These are phyloP conservation scores for Cicer bijugum DNA, from an alignment of 306 rosid species.

Conservation along the genomic window DNA sequence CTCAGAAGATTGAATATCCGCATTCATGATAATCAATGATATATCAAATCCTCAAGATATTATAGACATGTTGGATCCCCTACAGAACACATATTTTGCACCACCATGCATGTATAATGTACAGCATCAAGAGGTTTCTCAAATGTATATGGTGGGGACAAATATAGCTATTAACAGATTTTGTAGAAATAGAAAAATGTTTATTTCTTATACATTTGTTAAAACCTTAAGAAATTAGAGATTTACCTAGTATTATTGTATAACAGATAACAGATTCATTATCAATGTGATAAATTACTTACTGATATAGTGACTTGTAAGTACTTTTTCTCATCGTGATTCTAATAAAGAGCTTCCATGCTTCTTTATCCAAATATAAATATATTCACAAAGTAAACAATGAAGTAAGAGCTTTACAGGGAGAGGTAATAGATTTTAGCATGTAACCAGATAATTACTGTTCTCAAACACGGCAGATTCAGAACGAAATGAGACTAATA, in stretches of 20 bases:
- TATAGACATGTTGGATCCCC: too few species aligned
- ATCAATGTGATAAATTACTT: slow-evolving; percentile 5
- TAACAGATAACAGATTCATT: slow-evolving; percentile 4
- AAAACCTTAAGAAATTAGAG: not conserved
- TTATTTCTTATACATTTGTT: not conserved
- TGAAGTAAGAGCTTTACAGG: not conserved
- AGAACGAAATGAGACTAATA: slow-evolving; percentile 37
- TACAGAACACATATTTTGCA: not conserved
- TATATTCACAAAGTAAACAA: not conserved
- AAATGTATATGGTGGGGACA: not conserved
- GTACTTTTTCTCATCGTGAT: slow-evolving; percentile 14
- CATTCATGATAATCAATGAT: slow-evolving; percentile 41
- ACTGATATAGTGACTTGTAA: slow-evolving; percentile 2
- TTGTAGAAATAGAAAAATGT: slow-evolving; percentile 18
- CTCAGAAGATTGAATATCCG: slow-evolving; percentile 61
- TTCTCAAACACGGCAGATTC: slow-evolving; percentile 7
- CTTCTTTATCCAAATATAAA: not conserved
- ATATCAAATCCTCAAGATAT: not conserved
- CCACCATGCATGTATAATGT: not conserved
- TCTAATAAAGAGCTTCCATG: not conserved
- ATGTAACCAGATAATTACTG: slow-evolving; percentile 24
- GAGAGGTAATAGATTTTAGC: slow-evolving; percentile 32
- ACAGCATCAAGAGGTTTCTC: slow-evolving; percentile 26
- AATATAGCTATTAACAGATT: slow-evolving; percentile 12
- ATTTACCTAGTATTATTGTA: not conserved